Evolutionary conservation across 1,139 yeast genomes (phyloP), one percentile per base, ranked within the genome.

Genomic region (Taiozyma sp.): DNA sequence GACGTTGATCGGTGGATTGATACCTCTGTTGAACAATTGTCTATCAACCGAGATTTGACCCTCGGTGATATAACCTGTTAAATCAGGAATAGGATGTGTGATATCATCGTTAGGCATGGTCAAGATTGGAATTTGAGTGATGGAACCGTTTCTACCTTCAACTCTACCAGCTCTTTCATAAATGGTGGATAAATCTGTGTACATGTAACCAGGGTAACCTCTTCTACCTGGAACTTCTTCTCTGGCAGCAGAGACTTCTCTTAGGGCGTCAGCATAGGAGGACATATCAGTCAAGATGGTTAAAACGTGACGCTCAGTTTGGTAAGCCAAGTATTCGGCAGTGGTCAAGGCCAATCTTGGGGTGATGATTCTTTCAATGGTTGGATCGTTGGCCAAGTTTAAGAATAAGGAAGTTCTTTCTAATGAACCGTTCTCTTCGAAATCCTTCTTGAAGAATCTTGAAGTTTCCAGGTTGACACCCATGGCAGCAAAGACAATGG

Each of bases 221-320:
- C 99, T 90, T 82, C 99, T 90, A 79, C 99, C 99, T 67, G 99
- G 99, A 46, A 93, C 99, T 76, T 93, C 99, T 76, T 93, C 99
- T 80, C 99, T 88, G 48, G 99, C 99, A 55, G 99, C 99, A 54
- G 98, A 90, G 50, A 93, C 99, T 77, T 93, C 99, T 83, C 99
- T 91, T 68, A 93, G 79, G 42, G 99, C 99, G 72, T 93, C 99
- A 41, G 99, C 99, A 70, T 93, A 93, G 19, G 99, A 93, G 28
- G 97, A 89, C 99, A 93, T 93, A 76, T 93, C 99, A 52, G 99
- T 95, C 68, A 93, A 81, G 66, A 93, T 93, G 52, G 98, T 95
- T 74, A 93, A 83, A 49, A 93, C 99, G 71, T 93, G 99, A 75
- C 98, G 90, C 74, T 93, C 99, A 40, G 99, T 93, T 76, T 93